Percentiles rank a stretch among this genome's conserved stretches.
Evolutionary conservation across 495 filamentous ascomycete species (phyloP).

Genomic region (Lasiosphaeriaceae sp.): DNA sequence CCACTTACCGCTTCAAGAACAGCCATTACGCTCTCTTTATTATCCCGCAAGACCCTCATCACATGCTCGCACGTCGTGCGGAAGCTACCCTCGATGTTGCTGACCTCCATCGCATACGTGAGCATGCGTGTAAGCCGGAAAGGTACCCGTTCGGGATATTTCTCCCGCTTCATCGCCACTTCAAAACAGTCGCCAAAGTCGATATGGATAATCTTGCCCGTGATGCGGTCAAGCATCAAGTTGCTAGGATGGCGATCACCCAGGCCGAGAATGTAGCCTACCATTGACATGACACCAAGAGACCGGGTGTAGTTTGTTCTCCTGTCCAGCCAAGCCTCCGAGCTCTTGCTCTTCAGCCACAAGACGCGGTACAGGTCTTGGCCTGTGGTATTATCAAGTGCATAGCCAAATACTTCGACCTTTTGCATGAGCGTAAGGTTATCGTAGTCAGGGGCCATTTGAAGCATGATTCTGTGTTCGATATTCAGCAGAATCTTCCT

Average conservation of each 20-base stretch:
- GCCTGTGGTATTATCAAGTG: constrained; percentile 96
- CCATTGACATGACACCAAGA: constrained; percentile 99
- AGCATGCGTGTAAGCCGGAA: constrained; percentile 98
- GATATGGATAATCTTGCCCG: constrained; percentile 94
- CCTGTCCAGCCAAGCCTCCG: constrained; percentile 93
- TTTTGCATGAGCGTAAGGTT: constrained; percentile 99
- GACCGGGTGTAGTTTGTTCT: constrained; percentile 98
- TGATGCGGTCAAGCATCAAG: constrained; percentile 91
- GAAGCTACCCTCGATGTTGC: constrained; percentile 98
- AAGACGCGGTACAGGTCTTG: constrained; percentile 97
- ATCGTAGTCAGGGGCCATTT: constrained; percentile 99
- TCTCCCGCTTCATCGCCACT: constrained; percentile 98
- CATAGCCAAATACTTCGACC: constrained; percentile 98
- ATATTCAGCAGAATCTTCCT: constrained; percentile 97
- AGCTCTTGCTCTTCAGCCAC: constrained; percentile 98
- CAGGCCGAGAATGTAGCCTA: constrained; percentile 94
- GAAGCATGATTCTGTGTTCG: constrained; percentile 98
- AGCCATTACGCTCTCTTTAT: constrained; percentile 98
- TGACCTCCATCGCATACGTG: constrained; percentile 99
- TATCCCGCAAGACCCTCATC: constrained; percentile 92
- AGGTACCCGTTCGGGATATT: constrained; percentile 95
- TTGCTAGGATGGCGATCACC: constrained; percentile 97
- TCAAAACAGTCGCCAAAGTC: constrained; percentile 99
- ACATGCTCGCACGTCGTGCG: constrained; percentile 96
- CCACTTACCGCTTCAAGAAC: constrained; percentile 90